Base-by-base conservation (phyloP, 2,329 filamentous ascomycete genomes). In the Leptosphaerulina australis region DNA sequence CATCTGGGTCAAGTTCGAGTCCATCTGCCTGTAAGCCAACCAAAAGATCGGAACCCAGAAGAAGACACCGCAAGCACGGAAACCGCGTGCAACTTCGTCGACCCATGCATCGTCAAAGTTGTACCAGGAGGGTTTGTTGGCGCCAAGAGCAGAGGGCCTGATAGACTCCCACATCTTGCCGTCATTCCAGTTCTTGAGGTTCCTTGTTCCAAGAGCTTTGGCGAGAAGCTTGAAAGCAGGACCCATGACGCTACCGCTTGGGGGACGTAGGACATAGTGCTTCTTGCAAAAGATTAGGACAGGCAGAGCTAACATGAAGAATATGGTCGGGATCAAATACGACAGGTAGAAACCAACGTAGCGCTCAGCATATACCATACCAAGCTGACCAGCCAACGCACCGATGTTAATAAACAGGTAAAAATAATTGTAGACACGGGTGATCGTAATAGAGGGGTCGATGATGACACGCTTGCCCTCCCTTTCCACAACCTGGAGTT, bases 41-140 rank as follows among this genome's bases (percentile, higher is more conserved):
- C 84, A 88, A 76, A 83, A 88, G 28, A 70, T 55, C 30, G 87
- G 87, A 48, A 86, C 81, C 77, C 87, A 90, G 55, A 85, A 61
- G 59, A 75, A 73, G 11, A 75, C 69, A 39, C 59, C 56, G 63
- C 71, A 75, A 28, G 71, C 71, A 18, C 38, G 56, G 47, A 64
- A 68, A 54, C 87, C 88, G 72, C 88, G 86, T 43, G 80, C 79
- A 38, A 91, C 84, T 67, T 92, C 87, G 47, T 91, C 88, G n/a
- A 91, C 88, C 87, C 87, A 92, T 53, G 84, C 83, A 59, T 91
- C 88, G 55, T 91, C 88, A 61, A 90, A 91, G 0, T 83, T 88
- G 85, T 90, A 90, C 88, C 88, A 91, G 0, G 57, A 43, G 0
- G 87, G 87, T 47, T 83, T 83, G 56, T 79, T 68, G 0, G 71